Percentiles rank a stretch among this genome's conserved stretches.
Evolutionary conservation across 345 rosid genomes (phyloP).

Genomic region (Brassica juncea): DNA sequence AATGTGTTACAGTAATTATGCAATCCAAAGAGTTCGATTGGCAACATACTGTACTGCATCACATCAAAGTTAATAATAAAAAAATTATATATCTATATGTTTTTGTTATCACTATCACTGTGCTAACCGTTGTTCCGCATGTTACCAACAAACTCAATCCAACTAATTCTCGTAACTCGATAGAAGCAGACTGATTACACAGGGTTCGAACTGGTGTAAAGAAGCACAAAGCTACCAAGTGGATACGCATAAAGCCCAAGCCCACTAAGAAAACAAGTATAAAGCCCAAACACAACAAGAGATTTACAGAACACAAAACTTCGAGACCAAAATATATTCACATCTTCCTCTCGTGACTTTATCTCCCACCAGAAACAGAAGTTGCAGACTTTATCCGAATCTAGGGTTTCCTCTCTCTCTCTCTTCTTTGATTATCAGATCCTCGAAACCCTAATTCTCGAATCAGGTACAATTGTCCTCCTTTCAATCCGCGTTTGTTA

Average conservation of each 20-base stretch:
- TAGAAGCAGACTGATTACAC: background rate
- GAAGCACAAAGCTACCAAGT: background rate
- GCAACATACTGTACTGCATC: no score
- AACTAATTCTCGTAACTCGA: no score
- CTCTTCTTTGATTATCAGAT: slow-evolving; percentile 15
- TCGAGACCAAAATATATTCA: background rate
- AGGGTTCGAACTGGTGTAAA: background rate
- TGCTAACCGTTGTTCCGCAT: no score
- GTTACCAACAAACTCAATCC: no score
- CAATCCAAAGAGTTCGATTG: no score
- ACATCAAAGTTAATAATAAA: no score
- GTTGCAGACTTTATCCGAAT: slow-evolving; percentile 35
- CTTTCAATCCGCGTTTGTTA: background rate
- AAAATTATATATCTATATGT: no score
- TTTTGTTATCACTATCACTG: no score
- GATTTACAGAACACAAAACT: background rate
- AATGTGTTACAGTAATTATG: no score
- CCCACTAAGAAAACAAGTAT: background rate
- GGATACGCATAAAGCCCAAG: background rate
- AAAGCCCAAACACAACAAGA: background rate
- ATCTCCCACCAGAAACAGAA: slow-evolving; percentile 21
- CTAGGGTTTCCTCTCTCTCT: slow-evolving; percentile 26
- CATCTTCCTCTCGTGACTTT: background rate
- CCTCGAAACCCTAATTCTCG: slow-evolving; percentile 28
- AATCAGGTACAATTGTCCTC: slow-evolving; percentile 19